A percentile compares a stretch with the other conserved stretches of the same genome.
Conservation (phyloP, 2,329 filamentous ascomycete species). For the Fusarium sp. region DNA sequence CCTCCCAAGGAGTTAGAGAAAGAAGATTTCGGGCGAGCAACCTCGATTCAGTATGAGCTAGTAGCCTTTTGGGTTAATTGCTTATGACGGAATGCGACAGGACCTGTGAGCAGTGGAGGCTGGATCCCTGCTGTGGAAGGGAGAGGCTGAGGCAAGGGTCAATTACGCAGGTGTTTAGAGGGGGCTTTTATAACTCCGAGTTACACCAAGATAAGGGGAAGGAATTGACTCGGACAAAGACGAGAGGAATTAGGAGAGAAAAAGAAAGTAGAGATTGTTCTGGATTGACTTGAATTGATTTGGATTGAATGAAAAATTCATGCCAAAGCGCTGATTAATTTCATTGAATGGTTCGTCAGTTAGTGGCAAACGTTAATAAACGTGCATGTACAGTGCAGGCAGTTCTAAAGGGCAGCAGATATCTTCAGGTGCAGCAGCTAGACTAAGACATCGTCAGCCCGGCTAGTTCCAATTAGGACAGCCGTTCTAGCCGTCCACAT, state of each 20-base stretch:
- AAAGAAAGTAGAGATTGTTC: neutral
- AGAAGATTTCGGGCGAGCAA: neutral
- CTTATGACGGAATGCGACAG: constrained; percentile 43
- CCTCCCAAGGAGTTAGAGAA: neutral
- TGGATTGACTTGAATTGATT: neutral
- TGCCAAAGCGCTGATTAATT: constrained; percentile 32
- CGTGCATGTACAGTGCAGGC: neutral
- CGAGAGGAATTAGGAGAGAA: neutral
- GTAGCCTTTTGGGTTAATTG: neutral
- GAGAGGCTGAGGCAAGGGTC: neutral
- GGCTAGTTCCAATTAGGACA: constrained; percentile 10
- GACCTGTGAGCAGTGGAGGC: constrained; percentile 9
- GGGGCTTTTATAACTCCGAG: neutral
- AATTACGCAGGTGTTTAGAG: constrained; percentile 9
- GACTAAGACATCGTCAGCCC: constrained; percentile 15
- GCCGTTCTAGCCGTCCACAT: constrained; percentile 3
- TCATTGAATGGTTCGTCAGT: neutral
- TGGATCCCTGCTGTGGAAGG: constrained; percentile 6
- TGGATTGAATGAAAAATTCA: neutral
- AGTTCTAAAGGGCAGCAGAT: neutral
- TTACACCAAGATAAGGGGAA: neutral
- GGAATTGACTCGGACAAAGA: neutral
- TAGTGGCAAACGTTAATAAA: constrained; percentile 29
- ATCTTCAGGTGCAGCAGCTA: neutral
- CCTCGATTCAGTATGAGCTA: neutral